Evolutionary conservation across 495 filamentous ascomycete genomes (phyloP).

Genomic region (Lepraria neglecta): DNA sequence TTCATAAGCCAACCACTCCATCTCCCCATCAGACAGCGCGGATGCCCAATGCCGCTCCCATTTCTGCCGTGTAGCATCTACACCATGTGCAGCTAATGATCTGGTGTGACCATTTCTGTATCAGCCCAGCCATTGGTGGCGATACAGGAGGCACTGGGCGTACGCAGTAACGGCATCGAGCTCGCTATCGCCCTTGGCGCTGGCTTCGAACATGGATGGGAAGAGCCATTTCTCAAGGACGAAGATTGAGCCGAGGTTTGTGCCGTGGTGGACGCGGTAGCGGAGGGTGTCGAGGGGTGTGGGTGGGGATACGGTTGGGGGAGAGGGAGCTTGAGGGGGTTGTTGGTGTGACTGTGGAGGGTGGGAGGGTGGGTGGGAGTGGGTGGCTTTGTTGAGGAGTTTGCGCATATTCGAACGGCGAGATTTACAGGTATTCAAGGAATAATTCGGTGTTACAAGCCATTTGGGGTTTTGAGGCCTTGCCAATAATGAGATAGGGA

Average conservation of each 20-base stretch:
- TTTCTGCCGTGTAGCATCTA: constrained; percentile 39
- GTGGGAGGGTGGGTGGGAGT: background rate
- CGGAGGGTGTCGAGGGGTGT: constrained; percentile 41
- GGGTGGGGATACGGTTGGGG: constrained; percentile 24
- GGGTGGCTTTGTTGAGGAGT: background rate
- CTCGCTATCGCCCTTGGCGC: constrained; percentile 37
- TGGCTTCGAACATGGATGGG: constrained; percentile 37
- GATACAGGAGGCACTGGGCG: no score
- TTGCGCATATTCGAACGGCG: no score
- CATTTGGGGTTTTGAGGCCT: no score
- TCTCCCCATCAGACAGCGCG: constrained; percentile 41
- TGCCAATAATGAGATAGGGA: no score
- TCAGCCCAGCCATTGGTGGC: no score
- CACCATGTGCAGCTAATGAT: constrained; percentile 36
- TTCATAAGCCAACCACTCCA: constrained; percentile 40
- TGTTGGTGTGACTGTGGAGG: background rate
- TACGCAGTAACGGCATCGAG: constrained; percentile 41
- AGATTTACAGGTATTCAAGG: no score
- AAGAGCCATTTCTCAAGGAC: constrained; percentile 51
- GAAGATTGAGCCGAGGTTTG: constrained; percentile 51
- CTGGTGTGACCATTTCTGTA: no score
- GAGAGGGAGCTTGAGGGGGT: no score
- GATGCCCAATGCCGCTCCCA: constrained; percentile 47
- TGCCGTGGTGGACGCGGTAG: constrained; percentile 52
- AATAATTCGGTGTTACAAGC: no score